Evolutionary conservation across 768 basidiomycete genomes (phyloP).

Genomic region (Boletus reticuloceps): DNA sequence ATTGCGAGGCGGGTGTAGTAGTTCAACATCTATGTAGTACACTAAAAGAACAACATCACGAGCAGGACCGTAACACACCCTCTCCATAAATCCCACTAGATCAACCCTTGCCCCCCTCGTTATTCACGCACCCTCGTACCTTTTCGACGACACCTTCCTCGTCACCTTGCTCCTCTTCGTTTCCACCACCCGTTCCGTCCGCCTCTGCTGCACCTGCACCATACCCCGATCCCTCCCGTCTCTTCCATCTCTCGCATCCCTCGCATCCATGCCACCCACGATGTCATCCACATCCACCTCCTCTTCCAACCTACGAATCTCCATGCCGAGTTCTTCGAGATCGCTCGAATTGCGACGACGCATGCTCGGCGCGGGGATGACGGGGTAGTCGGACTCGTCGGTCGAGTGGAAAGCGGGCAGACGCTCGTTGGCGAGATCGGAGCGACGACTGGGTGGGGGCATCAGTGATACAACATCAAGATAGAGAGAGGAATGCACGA

Average conservation of each 20-base stretch:
- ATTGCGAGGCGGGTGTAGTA: too few species aligned
- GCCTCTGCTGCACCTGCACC: background rate
- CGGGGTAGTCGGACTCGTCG: conserved; percentile 33
- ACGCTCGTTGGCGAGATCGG: conserved; percentile 73
- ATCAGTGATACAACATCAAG: background rate
- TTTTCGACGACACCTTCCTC: conserved; percentile 55
- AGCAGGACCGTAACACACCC: too few species aligned
- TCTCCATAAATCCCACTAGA: background rate
- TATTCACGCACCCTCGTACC: conserved; percentile 32
- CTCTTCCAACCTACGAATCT: conserved; percentile 63
- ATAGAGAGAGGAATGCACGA: conserved; percentile 29
- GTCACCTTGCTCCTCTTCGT: conserved; percentile 45
- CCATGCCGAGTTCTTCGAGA: conserved; percentile 53
- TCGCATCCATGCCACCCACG: conserved; percentile 19
- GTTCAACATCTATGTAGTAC: too few species aligned
- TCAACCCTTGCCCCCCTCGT: background rate
- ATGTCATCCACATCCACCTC: conserved; percentile 45
- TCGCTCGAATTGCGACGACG: conserved; percentile 42
- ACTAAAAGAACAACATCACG: too few species aligned
- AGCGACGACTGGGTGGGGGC: conserved; percentile 53
- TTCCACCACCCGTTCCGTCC: conserved; percentile 63
- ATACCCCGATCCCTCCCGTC: background rate
- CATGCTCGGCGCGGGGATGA: conserved; percentile 65
- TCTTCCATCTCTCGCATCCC: background rate
- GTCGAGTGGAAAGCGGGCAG: conserved; percentile 54